Percentiles rank a stretch among this genome's conserved stretches.
Evolutionary conservation across 2,329 filamentous ascomycete genomes (phyloP).

Genomic region (Ascochyta rabiei): DNA sequence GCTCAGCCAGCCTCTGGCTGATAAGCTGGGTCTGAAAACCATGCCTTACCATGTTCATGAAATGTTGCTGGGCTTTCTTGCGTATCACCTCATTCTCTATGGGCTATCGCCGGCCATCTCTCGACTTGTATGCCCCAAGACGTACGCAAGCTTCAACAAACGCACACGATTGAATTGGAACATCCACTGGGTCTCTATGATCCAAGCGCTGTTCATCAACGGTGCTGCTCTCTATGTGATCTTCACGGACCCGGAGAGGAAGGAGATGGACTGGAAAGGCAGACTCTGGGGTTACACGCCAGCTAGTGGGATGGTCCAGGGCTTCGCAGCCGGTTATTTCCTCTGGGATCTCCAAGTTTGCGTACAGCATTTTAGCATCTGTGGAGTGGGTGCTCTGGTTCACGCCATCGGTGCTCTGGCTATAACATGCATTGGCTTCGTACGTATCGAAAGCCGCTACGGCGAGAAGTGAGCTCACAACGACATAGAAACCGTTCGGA

Average conservation of each 20-base stretch:
- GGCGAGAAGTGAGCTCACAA: conserved; percentile 18
- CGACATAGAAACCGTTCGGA: conserved; percentile 73
- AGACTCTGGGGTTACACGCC: conserved; percentile 81
- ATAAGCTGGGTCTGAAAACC: conserved; percentile 65
- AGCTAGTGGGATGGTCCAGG: conserved; percentile 74
- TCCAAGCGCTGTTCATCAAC: conserved; percentile 77
- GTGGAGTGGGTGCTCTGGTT: conserved; percentile 74
- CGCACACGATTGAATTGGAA: conserved; percentile 80
- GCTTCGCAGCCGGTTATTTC: conserved; percentile 79
- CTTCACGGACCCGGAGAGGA: conserved; percentile 67
- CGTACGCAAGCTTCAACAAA: conserved; percentile 66
- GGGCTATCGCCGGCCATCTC: conserved; percentile 73
- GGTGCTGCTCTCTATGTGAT: conserved; percentile 74
- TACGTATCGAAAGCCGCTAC: conserved; percentile 52
- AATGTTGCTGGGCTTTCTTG: conserved; percentile 67
- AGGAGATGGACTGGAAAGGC: conserved; percentile 69
- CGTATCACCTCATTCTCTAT: conserved; percentile 72
- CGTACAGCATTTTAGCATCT: conserved; percentile 68
- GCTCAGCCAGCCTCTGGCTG: conserved; percentile 68
- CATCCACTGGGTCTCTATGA: conserved; percentile 81
- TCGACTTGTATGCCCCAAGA: conserved; percentile 62
- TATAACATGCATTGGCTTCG: conserved; percentile 80
- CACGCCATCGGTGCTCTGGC: conserved; percentile 75
- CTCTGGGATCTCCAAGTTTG: conserved; percentile 80
- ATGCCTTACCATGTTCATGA: conserved; percentile 82